Conservation (phyloP, 345 rosid species). For the Viola odorata region DNA sequence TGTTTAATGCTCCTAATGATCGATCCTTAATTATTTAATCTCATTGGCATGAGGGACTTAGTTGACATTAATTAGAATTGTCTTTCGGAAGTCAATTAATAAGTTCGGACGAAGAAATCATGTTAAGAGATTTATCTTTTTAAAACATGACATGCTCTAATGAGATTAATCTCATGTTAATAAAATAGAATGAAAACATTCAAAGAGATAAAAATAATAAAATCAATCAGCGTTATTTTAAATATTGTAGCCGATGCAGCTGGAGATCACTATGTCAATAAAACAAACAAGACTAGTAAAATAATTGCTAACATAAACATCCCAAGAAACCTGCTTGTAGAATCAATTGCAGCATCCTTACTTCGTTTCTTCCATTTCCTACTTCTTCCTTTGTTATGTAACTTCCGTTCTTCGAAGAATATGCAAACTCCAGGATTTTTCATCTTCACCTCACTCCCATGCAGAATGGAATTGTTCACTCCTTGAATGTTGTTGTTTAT, state of each 20-base stretch:
- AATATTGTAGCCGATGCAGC: background rate
- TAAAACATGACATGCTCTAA: background rate
- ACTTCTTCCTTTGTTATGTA: background rate
- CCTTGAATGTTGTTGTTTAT: slow-evolving; percentile 49
- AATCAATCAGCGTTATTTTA: background rate
- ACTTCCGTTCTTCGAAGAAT: slow-evolving; percentile 9
- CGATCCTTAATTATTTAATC: background rate
- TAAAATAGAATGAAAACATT: background rate
- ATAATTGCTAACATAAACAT: slow-evolving; percentile 3
- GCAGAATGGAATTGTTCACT: slow-evolving; percentile 36
- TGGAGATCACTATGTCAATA: background rate
- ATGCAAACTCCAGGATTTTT: slow-evolving; percentile 34
- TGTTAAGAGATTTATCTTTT: background rate
- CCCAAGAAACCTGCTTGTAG: slow-evolving; percentile 3
- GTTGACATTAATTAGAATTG: no score
- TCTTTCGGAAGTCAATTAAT: no score
- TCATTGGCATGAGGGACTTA: background rate
- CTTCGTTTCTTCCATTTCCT: background rate
- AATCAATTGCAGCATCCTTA: background rate
- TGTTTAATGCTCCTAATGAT: no score
- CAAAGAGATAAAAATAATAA: no score
- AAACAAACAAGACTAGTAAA: background rate
- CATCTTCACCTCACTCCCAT: slow-evolving; percentile 35
- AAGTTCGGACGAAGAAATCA: no score
- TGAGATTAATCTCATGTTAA: background rate